A percentile compares a stretch with the other conserved stretches of the same genome.
Conservation (phyloP, 2,329 filamentous ascomycete genomes). For the Aspergillus glaucus region DNA sequence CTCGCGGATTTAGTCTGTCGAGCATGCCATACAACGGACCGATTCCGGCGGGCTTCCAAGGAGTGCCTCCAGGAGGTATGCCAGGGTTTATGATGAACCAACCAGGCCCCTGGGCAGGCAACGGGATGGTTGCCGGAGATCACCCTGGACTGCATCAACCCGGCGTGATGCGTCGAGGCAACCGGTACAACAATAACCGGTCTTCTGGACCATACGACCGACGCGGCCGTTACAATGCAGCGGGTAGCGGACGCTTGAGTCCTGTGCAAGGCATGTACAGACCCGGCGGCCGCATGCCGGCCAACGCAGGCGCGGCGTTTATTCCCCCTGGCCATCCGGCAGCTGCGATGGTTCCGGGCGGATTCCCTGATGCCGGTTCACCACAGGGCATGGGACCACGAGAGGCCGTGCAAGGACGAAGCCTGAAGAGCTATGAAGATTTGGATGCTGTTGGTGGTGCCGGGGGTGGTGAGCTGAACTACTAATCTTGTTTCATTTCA, state of each 20-base stretch:
- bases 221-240: conserved; percentile 50
- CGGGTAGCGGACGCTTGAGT: conserved; percentile 44
- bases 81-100: conserved; percentile 27
- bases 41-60: conserved; percentile 33
- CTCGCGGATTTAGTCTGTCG: conserved; percentile 82
- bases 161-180: conserved; percentile 64
- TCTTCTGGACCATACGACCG: conserved; percentile 66
- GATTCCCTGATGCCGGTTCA: conserved; percentile 49
- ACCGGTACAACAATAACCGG: conserved; percentile 56
- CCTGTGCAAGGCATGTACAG: conserved; percentile 34
- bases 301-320: conserved; percentile 25
- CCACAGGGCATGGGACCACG: conserved; percentile 71
- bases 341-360: conserved; percentile 37
- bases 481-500: conserved; percentile 45
- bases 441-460: conserved; percentile 74
- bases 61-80: conserved; percentile 24
- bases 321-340: conserved; percentile 37
- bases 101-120: conserved; percentile 22
- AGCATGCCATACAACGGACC: conserved; percentile 55
- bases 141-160: conserved; percentile 43
- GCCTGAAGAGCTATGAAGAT: conserved; percentile 95
- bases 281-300: conserved; percentile 25
- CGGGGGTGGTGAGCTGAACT: conserved; percentile 81
- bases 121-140: conserved; percentile 35
- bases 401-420: conserved; percentile 87